Evolutionary conservation across 768 basidiomycete genomes (phyloP).

Genomic region (Sutorius australiensis): DNA sequence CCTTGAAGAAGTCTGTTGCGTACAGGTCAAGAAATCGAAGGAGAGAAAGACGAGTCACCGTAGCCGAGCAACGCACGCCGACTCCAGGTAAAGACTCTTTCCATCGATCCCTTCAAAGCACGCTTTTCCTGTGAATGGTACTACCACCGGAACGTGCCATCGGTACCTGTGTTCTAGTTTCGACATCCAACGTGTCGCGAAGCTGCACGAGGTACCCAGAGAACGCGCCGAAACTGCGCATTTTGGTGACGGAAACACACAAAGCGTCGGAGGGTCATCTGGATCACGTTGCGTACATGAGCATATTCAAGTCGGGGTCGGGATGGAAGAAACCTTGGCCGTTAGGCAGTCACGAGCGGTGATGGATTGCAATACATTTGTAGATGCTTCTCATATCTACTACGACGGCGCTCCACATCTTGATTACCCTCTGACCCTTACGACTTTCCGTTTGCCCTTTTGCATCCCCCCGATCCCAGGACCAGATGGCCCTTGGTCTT

Average conservation of each 20-base stretch:
- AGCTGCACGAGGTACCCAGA: background rate
- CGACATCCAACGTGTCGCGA: too few relatives aligned
- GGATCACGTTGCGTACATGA: too few relatives aligned
- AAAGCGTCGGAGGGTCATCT: background rate
- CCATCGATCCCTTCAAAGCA: too few relatives aligned
- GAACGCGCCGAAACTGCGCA: conserved; percentile 1
- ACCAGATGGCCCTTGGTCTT: conserved; percentile 43
- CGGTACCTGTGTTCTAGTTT: background rate
- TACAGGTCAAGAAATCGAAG: too few relatives aligned
- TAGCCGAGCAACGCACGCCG: conserved; percentile 47
- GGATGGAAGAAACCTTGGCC: too few relatives aligned
- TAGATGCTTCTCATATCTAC: conserved; percentile 14
- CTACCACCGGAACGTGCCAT: background rate
- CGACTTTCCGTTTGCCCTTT: conserved; percentile 80
- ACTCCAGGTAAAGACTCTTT: too few relatives aligned
- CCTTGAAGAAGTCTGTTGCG: conserved; percentile 40
- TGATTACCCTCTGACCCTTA: conserved; percentile 60
- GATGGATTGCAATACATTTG: conserved; percentile 18
- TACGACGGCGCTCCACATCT: background rate
- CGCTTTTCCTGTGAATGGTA: background rate
- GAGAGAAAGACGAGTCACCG: background rate
- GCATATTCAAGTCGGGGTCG: too few relatives aligned
- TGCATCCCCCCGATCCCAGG: conserved; percentile 35
- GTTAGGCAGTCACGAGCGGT: background rate
- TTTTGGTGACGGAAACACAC: background rate